Evolutionary conservation across 2,329 filamentous ascomycete genomes (phyloP), one percentile per base, ranked within the genome.

Genomic region (Colletotrichum camelliae): DNA sequence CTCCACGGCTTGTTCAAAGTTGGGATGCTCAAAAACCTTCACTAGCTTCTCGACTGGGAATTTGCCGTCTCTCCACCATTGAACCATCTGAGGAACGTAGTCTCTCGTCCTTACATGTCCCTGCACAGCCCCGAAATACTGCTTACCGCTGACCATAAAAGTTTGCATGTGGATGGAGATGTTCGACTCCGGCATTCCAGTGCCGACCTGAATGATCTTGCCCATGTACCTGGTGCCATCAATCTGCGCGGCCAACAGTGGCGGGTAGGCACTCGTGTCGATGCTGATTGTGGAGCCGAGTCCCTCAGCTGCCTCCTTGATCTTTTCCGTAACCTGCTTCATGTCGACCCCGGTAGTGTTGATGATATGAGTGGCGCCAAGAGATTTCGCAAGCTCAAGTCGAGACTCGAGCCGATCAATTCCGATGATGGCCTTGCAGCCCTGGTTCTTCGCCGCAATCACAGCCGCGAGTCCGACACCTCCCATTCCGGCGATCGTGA

Each of bases 201-300:
- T 86, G 1, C 89, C 89, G 21, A 91, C 86, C 77, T 89, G 87
- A 7, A 90, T 84, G 31, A 89, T 83, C 75, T 87, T 87, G 2
- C 88, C 89, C 72, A 84, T 84, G 35, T 85, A 85, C 15, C 86
- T 81, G 7, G 88, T 84, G 39, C 84, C 84, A 3, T 86, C 82
- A 3, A 89, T 76, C 2, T 84, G 85, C 5, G 86, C 85, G 10
- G 85, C 81, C 18, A 90, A 21, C 2, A 76, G 24, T 80, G 72
- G 89, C 75, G 52, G 84, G 74, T 48, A 85, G 0, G 87, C 89
- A 2, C 87, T 90, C 0, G 88, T 90, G 70, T 91, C 89, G 67
- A 91, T 83, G 6, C 84, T 84, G 39, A 89, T 81, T 3, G 85
- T 86, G 1, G 87, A 83, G 0, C 89, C 88, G 1, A 84, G 80